Evolutionary conservation across 73 alveolate genomes (phyloP), one percentile per base, ranked within the genome.

Genomic region (Paramecium sexaurelia): DNA sequence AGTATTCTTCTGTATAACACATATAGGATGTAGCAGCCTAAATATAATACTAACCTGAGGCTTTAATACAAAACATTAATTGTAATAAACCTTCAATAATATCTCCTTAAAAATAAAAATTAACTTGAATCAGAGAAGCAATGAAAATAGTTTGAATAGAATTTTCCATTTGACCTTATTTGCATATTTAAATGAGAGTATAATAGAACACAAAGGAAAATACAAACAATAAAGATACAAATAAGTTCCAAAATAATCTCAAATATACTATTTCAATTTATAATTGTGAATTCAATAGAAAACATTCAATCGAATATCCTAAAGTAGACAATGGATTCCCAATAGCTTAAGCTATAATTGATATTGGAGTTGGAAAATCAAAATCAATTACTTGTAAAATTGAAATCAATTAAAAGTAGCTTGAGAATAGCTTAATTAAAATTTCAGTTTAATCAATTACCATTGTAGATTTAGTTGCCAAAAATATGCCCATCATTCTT

Each of bases 1-100:
- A 35, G 15, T 73, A 39, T 33, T 73, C 57, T 7, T 73, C 55
- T 15, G 87, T 73, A 73, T 73, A 73, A 33, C 87, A 73, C 36
- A 36, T 20, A n/a, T 36, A 73, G 2, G 55, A 73, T 73, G 87
- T 73, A 0, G 87, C 83, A 3, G 83, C 83, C 9, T 61, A 29
- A 13, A 61, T 61, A 45, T 61, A 61, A 6, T 61, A 61, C 26
- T 26, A 11, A 26, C 83, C 83, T 26, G 83, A 61, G 7, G 83
- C 83, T 26, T 61, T 61, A 6, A 61, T 61, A 29, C 83, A 61
- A 11, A 61, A 61, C 83, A 61, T 61, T 2, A 61, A 19, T 32
- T 61, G 6, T 8, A 61, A 20, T 7, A 61, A 24, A 13, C 83
- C 83, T 61, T 61, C 83, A 29, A 61, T 61, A 8, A 61, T 61